Conservation (phyloP, 257 asterid genomes). For the Penstemon davidsonii region DNA sequence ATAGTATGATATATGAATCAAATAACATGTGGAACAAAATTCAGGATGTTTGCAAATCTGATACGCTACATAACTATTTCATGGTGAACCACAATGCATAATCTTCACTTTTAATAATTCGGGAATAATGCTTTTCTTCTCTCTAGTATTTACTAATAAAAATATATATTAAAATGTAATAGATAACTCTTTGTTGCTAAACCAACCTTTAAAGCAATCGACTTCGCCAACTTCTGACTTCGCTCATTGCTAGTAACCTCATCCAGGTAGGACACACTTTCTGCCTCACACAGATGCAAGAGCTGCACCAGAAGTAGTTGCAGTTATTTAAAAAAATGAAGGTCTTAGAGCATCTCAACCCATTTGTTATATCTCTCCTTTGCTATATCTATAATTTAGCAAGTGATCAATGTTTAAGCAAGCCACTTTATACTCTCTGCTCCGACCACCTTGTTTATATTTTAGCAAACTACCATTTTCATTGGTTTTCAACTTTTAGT, state of each 20-base stretch:
- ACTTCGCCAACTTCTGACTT: conserved; percentile 77
- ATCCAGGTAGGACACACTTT: conserved; percentile 86
- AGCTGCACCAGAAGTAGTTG: conserved; percentile 56
- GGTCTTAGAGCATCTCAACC: not conserved
- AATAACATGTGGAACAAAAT: conserved; percentile 10
- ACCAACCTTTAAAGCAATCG: conserved; percentile 78
- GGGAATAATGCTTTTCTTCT: conserved; percentile 13
- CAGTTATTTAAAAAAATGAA: conserved; percentile 21
- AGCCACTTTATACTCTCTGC: no score
- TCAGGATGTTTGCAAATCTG: not conserved
- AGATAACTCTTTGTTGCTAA: conserved; percentile 11
- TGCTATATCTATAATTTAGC: no score
- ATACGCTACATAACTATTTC: not conserved
- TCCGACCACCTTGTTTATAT: no score
- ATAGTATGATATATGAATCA: not conserved
- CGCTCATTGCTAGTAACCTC: conserved; percentile 77
- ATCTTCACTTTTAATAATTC: conserved; percentile 5
- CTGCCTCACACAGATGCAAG: conserved; percentile 90
- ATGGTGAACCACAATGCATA: conserved; percentile 1
- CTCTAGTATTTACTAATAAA: not conserved
- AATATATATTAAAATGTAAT: not conserved
- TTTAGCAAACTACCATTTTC: no score
- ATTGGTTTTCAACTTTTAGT: no score
- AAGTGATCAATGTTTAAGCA: no score
- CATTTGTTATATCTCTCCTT: no score